Evolutionary conservation across 2,329 filamentous ascomycete genomes (phyloP).

Genomic region (Neurospora crassa): DNA sequence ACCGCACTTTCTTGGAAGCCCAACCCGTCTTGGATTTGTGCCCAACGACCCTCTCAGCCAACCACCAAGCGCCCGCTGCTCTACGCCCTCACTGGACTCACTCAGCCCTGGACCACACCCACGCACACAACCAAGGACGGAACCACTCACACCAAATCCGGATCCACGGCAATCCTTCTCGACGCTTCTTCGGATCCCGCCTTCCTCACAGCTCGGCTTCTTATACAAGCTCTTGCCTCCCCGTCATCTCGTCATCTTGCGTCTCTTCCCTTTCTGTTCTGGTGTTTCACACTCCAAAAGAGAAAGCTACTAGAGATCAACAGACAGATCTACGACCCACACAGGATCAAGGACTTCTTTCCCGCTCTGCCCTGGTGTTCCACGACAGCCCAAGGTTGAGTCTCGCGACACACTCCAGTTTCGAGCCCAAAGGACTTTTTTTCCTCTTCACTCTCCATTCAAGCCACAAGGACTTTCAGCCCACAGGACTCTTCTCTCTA

Average conservation of each 20-base stretch:
- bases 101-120: constrained; percentile 2
- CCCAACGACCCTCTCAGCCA: constrained; percentile 16
- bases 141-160: constrained; percentile 7
- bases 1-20: constrained; percentile 20
- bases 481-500: constrained; percentile 12
- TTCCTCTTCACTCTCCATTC: constrained; percentile 2
- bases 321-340: constrained; percentile 5
- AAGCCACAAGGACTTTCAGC: constrained; percentile 13
- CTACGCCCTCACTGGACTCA: constrained; percentile 4
- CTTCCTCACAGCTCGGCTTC: constrained; percentile 1
- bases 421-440: neutral
- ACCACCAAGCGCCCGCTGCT: constrained; percentile 3
- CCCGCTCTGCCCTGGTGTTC: constrained; percentile 9
- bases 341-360: constrained; percentile 6
- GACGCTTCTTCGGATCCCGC: neutral
- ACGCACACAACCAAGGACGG: constrained; percentile 3
- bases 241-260: constrained; percentile 1
- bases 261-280: constrained; percentile 5
- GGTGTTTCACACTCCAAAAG: constrained; percentile 1
- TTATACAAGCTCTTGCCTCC: constrained; percentile 1
- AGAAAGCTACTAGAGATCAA: constrained; percentile 5
- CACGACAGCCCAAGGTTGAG: constrained; percentile 10
- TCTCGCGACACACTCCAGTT: constrained; percentile 8
- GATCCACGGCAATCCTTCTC: constrained; percentile 1
- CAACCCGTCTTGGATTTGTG: constrained; percentile 18